Evolutionary conservation across 768 basidiomycete genomes (phyloP), one percentile per base, ranked within the genome.

Genomic region (Fibroporia radiculosa): DNA sequence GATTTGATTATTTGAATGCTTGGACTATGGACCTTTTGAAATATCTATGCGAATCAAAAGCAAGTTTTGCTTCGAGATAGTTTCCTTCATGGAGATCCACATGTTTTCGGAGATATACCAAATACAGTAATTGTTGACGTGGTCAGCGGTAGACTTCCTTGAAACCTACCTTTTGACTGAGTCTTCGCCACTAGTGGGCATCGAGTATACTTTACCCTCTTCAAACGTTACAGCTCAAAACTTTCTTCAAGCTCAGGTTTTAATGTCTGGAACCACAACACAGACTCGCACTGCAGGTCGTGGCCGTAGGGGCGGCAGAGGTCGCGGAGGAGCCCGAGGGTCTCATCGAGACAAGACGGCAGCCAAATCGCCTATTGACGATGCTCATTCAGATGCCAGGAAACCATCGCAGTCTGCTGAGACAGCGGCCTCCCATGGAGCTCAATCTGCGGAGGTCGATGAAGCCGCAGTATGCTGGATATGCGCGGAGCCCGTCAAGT

Each of bases 401-500:
- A 7, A 24, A 13, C 25, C 40, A 18, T 34, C 48, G 7, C 47
- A 44, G 2, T 43, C 44, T 3, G 44, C 40, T 23, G 33, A 44
- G 4, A 39, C 8, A 5, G 22, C 42, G 26, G 42, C 22, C 3
- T 10, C 16, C 12, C 27, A 45, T 19, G 40, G 31, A 11, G 43
- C 47, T 4, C 35, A 46, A 3, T 29, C 42, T 23, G 42, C 45
- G 28, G 55, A 55, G 44, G 51, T 53, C 5, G 62, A 67, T 11
- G 74, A 78, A 14, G 57, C 52, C 23, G 63, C 62, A 40, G 61
- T 82, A 10, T 97, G 95, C 66, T 95, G 82, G 77, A 97, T 97
- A 63, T 96, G 95, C 58, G 93, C 93, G 1, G 92, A 97, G 56
- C 83, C 84, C 3, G 82, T 95, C 64, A 92, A 86, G 58, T 95